Evolutionary conservation across 805 yeast species (phyloP), one percentile per base, ranked within the genome.

Genomic region (Ogataea zsoltii): DNA sequence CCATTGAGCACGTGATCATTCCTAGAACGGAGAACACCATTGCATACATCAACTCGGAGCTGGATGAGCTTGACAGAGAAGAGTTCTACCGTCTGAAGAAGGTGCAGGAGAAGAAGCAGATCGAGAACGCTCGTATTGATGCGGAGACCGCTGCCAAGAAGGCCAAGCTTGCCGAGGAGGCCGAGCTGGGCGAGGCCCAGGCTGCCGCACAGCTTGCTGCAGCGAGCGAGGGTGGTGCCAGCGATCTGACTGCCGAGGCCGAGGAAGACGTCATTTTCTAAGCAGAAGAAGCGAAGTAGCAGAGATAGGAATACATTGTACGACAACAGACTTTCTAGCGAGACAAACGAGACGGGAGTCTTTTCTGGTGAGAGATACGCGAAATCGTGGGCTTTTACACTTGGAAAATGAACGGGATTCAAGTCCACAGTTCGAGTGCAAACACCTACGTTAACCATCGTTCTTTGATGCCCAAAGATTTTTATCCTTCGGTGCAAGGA

Each of bases 11-110:
- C 63, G 98, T 92, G 37, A 91, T 92, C 60, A 92, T 92, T 50
- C 99, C 99, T 56, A 81, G 98, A 70, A 94, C 98, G 2, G 97
- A 94, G 68, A 92, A 92, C 70, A 92, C 99, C 23, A 92, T 92
- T 61, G 67, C 76, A 42, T 81, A 92, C 70, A 92, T 92, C 74
- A 91, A 90, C 68, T 87, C 96, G 28, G 99, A 92, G 69, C 79
- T 92, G 63, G 99, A 94, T 69, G 99, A 92, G 71, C 78, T 94
- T 66, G 98, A 94, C 66, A 86, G 99, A 78, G 99, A 92, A 71
- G 99, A 92, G 70, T 92, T 92, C 65, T 94, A 91, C 72, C 78
- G 99, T 61, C 80, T 92, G 72, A 94, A 94, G 75, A 92, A 92
- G 69, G 97, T 92, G 42, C 96, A 90, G 68, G 96, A 88, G 62